phyloP scores from a whole-genome alignment of 169 alveolate genomes.

The Plasmodium falciparum region DNA sequence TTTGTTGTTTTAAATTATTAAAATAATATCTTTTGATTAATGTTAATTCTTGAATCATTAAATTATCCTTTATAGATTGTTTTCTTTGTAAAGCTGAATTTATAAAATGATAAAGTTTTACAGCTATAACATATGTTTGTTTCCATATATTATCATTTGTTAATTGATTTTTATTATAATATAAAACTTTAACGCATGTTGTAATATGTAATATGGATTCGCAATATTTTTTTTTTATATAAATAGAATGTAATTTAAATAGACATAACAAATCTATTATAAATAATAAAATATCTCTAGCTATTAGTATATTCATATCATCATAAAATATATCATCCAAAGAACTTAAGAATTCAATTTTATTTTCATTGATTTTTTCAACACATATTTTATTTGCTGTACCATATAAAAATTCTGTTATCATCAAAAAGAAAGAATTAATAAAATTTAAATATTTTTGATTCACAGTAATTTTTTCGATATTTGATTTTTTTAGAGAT shows the following conservation, averaged over 20 bases:
- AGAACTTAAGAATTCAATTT: slow-evolving; percentile 21
- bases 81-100: slow-evolving; percentile 51
- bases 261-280: slow-evolving; percentile 69
- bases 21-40: slow-evolving; percentile 58
- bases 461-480: slow-evolving; percentile 28
- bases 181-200: slow-evolving; percentile 18
- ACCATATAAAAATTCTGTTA: slow-evolving; percentile 71
- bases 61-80: slow-evolving; percentile 53
- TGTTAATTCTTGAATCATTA: slow-evolving; percentile 63
- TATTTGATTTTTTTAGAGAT: slow-evolving; percentile 48
- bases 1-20: slow-evolving; percentile 50
- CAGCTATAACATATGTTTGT: slow-evolving; percentile 65
- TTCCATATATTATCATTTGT: slow-evolving; percentile 43
- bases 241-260: slow-evolving; percentile 61
- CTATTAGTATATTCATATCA: slow-evolving; percentile 65
- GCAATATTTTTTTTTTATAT: slow-evolving; percentile 70
- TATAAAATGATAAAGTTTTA: slow-evolving; percentile 50
- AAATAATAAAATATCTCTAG: slow-evolving; percentile 57
- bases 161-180: slow-evolving; percentile 32
- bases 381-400: slow-evolving; percentile 14
- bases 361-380: slow-evolving; percentile 52
- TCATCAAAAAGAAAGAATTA: slow-evolving; percentile 69
- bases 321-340: slow-evolving; percentile 52
- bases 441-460: slow-evolving; percentile 51
- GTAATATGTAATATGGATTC: slow-evolving; percentile 32